Evolutionary conservation across 2,329 filamentous ascomycete genomes (phyloP), one percentile per base, ranked within the genome.

Genomic region (Penicillium sp.): DNA sequence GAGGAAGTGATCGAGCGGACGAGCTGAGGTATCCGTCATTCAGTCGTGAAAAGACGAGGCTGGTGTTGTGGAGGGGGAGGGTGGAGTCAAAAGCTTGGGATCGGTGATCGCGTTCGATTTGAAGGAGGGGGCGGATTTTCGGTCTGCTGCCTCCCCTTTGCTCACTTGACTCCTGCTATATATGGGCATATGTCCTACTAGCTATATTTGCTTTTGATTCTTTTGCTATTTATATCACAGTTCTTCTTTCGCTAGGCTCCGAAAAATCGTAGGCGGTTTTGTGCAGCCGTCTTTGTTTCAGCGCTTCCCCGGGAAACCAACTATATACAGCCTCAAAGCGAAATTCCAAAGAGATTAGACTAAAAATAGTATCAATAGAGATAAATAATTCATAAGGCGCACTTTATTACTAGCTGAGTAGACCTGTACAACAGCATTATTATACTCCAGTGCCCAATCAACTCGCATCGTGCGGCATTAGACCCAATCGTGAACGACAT

Each of bases 21-120:
- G 9, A 50, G 48, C 27, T 9, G 48, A 53, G 47, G 47, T 41
- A 56, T 52, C 49, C 53, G 58, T 64, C 64, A 65, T 66, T 55
- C 63, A 60, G 50, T 18, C 31, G 20, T 46, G 43, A 31, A 44
- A 48, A 43, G 31, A 13, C 47, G 44, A 46, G 38, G 28, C 31
- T 46, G 23, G 23, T 24, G 20, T 25, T 40, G 38, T 25, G 44
- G 44, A 40, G 50, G 25, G 37, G 45, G 13, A 32, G 23, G 49
- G 48, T 54, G 53, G 54, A 48, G 50, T 50, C 50, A 49, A 53
- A 18, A 50, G 50, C 44, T 57, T 55, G 41, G 45, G 47, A 46
- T 46, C 48, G 42, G 41, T 43, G 41, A 53, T 54, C 49, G 51
- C 45, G 47, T 50, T 20, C 32, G 52, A 52, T 50, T 37, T 37